Evolutionary conservation across 495 filamentous ascomycete genomes (phyloP), one percentile per base, ranked within the genome.

Genomic region (Penicillium lagena): DNA sequence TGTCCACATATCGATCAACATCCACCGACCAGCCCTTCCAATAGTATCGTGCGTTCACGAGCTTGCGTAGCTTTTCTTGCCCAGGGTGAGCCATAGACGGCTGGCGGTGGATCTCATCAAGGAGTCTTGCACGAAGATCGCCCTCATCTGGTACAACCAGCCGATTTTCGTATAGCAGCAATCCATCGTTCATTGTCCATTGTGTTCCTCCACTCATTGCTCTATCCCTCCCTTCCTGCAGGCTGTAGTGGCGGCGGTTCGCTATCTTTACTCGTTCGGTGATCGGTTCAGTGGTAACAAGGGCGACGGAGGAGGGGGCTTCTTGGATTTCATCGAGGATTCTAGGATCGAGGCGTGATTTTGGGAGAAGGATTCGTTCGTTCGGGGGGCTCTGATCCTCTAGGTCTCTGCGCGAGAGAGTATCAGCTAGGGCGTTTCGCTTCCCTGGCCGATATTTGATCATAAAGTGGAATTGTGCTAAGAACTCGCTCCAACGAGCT

Each of bases 401-500:
- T 17, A 17, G 40, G 12, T 47, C 35, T 13, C 36, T 44, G 11
- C 12, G 9, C 2, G 27, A 50, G 2, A 41, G 30, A 0, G 28
- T 17, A 27, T 45, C 10, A 1, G 13, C 32, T 1, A 49, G 8
- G 2, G 33, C 17, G 27, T 45, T 50, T 2, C 27, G 2, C 13
- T 55, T 57, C 9, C 58, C 54, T 15, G 27, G 33, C 6, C 39
- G 37, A 27, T 66, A 64, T 9, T 40, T 47, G 9, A 66, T 62
- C 12, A 51, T 43, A 28, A 66, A 64, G 29, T 62, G 40, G 29
- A 51, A 62, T 12, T 46, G n/a, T 2, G 43, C 50, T 0, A 66
- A 40, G 13, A 52, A 50, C 30, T 67, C 50, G 2, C 45, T 29
- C 52, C 37, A 64, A 9, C 39, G 37, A 10, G 17, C 17, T 17